Base-by-base conservation (phyloP, 306 rosid genomes). In the Citrullus amarus region DNA sequence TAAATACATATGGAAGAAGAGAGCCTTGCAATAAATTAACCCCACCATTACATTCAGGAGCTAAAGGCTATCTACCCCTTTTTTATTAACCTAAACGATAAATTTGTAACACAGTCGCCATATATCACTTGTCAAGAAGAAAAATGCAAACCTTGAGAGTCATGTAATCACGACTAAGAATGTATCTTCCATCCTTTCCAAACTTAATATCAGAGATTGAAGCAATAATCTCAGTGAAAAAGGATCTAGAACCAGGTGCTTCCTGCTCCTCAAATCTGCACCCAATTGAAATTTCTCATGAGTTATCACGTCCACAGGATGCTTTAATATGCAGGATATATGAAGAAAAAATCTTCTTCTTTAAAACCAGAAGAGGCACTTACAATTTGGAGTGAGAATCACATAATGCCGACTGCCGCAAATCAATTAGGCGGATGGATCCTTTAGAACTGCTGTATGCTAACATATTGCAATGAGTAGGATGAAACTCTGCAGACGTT, bases 361-460 rank as follows among this genome's bases (percentile, higher is more conserved):
- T 8, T 50, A 46, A 28, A 71, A 50, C 46, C 41, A 51, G 74
- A 28, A 53, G 7, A 62, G 51, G 22, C 75, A 77, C 93, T 90
- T 86, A 96, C 99, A 92, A 83, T 85, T 90, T 96, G 86, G 93
- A 79, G 83, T 96, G 98, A 85, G 96, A 88, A 87, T 96, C 99
- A 59, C 99, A 96, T 76, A 96, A 85, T 55, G 99, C 98, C 71
- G 98, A 96, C 83, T 96, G 99, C 87, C 99, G 92, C 87, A 96
- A 79, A 85, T 96, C 99, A 81, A 92, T 87, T 34, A 96, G 91
- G 78, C 98, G 99, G 76, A 96, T 90, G 79, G 99, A 96, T 63
- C 99, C 99, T 84, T 88, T 96, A 20, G 99, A 96, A 83, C 99
- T 96, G 88, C 99, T 96, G 81, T 96, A 96, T 39, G 99, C 99